Evolutionary conservation across 208 protist genomes (phyloP).

Genomic region (Herpetomonas samuelpessoai): DNA sequence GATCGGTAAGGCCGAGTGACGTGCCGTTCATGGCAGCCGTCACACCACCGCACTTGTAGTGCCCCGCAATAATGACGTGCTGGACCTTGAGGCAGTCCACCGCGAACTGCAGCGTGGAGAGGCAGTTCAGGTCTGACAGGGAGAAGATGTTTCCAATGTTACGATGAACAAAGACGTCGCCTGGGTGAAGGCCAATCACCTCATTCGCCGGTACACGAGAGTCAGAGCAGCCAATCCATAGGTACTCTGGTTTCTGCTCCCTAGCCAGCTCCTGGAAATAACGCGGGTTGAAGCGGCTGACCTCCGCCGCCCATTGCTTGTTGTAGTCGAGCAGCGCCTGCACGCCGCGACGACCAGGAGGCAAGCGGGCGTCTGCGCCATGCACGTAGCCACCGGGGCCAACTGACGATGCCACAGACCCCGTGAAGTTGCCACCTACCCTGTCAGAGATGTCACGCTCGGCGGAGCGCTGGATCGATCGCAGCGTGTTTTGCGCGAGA

Average conservation of each 20-base stretch:
- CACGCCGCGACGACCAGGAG: conserved; percentile 61
- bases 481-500: conserved; percentile 17
- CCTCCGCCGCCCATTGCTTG: conserved; percentile 79
- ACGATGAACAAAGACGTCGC: conserved; percentile 94
- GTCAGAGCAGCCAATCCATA: conserved; percentile 96
- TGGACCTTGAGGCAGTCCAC: conserved; percentile 93
- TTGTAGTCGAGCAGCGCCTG: conserved; percentile 87
- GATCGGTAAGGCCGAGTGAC: conserved; percentile 63
- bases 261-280: conserved; percentile 81
- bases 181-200: conserved; percentile 83
- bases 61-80: conserved; percentile 94
- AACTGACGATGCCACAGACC: too few species aligned
- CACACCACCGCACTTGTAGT: conserved; percentile 94
- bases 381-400: background rate
- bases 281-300: conserved; percentile 69
- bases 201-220: conserved; percentile 82
- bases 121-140: conserved; percentile 90
- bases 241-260: conserved; percentile 86
- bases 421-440: too few species aligned
- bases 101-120: conserved; percentile 92
- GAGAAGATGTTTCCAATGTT: conserved; percentile 94
- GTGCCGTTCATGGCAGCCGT: conserved; percentile 51
- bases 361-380: conserved; percentile 5
- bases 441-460: background rate
- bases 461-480: conserved; percentile 16